Base-by-base conservation (phyloP, 164 flowering plant genomes). In the Amborella trichopoda region DNA sequence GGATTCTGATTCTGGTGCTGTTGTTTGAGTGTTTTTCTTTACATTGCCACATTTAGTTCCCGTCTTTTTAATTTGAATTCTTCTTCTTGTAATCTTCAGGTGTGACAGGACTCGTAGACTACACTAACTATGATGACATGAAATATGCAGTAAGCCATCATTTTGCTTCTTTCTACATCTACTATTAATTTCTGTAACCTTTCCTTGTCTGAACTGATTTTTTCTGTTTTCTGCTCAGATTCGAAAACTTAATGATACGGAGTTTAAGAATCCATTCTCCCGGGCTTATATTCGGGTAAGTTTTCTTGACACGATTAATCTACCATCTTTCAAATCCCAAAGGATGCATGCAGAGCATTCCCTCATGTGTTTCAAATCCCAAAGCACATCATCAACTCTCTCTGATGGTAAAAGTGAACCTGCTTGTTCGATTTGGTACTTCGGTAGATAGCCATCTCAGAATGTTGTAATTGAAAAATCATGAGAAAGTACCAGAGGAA, bases 91-190 rank as follows among this genome's bases (percentile, higher is more conserved):
- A 22, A 28, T 6, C 23, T 62, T 39, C 78, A 91, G 99, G 99
- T 32, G 80, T 96, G 20, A 78, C 63, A 68, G 99, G 99, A 41
- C 48, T 84, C 33, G 99, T 91, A 59, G 99, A 91, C 59, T 91
- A 87, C 49, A 87, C 93, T 3, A 87, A 77, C 53, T 68, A 69
- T 61, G 99, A 91, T 3, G 99, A 91, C 74, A 83, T 91, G 99
- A 84, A 84, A 66, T 87, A 87, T 76, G 99, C 99, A 52, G 99
- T 91, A 74, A 75, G 89, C 65, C 4, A 16, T 13, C 11, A 12
- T 18, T 23, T 16, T 9, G 11, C 17, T 6, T 16, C 16, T 9
- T 38, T 38, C 41, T 38, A 16, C 20, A 22, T 22, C 6, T 16
- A 38, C 20, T 8, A 38, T 38, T 19, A 38, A 9, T 38, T 14